Conservation (phyloP, 805 yeast species). For the Wickerhamomyces rabaulensis region DNA sequence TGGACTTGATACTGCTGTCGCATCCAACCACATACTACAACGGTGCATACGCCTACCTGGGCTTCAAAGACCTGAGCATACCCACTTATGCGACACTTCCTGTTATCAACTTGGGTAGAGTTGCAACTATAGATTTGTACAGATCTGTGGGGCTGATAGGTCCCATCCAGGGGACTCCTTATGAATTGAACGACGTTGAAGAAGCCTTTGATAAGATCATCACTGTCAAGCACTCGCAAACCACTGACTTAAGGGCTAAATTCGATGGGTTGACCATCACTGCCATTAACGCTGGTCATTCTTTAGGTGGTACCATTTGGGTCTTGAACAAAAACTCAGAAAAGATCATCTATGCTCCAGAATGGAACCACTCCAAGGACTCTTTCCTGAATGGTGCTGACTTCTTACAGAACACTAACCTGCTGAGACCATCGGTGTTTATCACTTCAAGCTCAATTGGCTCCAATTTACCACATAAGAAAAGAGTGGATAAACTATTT, state of each 20-base stretch:
- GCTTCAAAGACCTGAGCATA: constrained; percentile 56
- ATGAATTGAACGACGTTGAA: constrained; percentile 74
- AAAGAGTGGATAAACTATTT: constrained; percentile 58
- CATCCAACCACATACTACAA: constrained; percentile 77
- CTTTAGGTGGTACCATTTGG: constrained; percentile 94
- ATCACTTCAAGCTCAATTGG: constrained; percentile 72
- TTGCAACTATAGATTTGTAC: constrained; percentile 79
- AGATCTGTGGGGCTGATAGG: constrained; percentile 71
- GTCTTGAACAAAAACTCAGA: constrained; percentile 67
- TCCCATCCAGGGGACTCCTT: constrained; percentile 49
- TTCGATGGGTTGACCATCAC: constrained; percentile 60
- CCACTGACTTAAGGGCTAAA: constrained; percentile 55
- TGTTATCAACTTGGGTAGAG: constrained; percentile 77
- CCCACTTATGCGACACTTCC: constrained; percentile 91
- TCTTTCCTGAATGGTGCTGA: constrained; percentile 72
- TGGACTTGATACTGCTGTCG: constrained; percentile 74
- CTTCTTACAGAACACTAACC: constrained; percentile 53
- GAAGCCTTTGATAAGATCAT: constrained; percentile 67
- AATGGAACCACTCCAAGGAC: constrained; percentile 94
- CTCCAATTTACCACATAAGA: constrained; percentile 54
- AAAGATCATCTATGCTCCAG: constrained; percentile 79
- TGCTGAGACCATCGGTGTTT: constrained; percentile 76
- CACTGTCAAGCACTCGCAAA: constrained; percentile 75
- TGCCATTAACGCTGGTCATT: constrained; percentile 87
- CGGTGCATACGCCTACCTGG: constrained; percentile 72